Evolutionary conservation across 805 yeast genomes (phyloP), one percentile per base, ranked within the genome.

Genomic region (Candida lessepsii): DNA sequence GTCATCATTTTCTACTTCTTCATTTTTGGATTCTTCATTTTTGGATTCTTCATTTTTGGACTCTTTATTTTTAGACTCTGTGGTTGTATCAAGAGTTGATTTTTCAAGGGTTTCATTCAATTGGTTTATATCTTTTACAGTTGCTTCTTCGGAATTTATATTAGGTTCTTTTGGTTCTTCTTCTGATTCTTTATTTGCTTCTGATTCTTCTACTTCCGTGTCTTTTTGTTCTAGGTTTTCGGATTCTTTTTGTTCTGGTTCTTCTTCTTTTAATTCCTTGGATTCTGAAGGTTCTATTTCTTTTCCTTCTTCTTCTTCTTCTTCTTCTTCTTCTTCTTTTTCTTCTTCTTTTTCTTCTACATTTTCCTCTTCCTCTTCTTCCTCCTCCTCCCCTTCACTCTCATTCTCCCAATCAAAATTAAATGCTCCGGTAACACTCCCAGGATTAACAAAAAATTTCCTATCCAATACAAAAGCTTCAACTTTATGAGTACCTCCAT

Each of bases 401-500:
- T 68, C 71, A 42, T 81, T 81, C 64, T 81, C 78, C 53, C 81
- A 83, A 36, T 60, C 64, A 23, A 85, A 75, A 30, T 75, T 74
- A 49, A 75, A 79, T 0, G 97, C 96, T 18, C 99, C 99, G 0
- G 97, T 90, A 29, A 95, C 95, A 56, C 95, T 84, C 0, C 99
- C 99, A 0, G 99, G 98, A 58, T 87, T 91, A n/a, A 93, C 75
- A 55, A 93, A 93, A 59, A 90, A 87, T 61, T 86, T 87, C 16
- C 95, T 95, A 49, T 89, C 98, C 42, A 90, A 66, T 8, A 93
- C 86, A 55, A 89, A 91, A 0, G 97, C 96, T 56, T 91, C 98
- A 4, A 88, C 95, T 48, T 80, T 78, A 58, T 88, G 96, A 2
- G 96, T 84, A 0, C 96, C 96, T 10, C 98, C 97, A 85, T 93